These are phyloP conservation scores for Trichoderma koningii DNA, from an alignment of 2,329 filamentous ascomycete genomes.

Conservation along the genomic window DNA sequence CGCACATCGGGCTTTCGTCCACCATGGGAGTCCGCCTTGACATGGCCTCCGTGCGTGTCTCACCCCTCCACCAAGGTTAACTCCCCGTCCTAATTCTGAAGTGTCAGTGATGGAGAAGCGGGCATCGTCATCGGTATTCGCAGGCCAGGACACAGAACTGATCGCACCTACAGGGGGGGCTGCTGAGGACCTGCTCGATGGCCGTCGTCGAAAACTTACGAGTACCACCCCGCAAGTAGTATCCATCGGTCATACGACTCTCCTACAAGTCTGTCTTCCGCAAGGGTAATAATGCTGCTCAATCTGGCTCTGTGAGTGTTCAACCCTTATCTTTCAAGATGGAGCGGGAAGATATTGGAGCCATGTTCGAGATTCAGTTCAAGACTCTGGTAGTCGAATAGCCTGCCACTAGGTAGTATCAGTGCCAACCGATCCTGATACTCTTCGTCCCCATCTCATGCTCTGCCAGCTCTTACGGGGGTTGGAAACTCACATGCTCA, in stretches of 20 bases:
- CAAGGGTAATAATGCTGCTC: too few relatives aligned
- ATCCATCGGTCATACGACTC: not conserved
- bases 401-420: too few relatives aligned
- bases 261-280: too few relatives aligned
- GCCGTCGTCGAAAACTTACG: not conserved
- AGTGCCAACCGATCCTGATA: too few relatives aligned
- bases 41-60: not conserved
- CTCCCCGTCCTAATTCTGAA: conserved; percentile 7
- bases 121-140: conserved; percentile 12
- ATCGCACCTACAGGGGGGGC: conserved; percentile 8
- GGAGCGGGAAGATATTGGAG: too few relatives aligned
- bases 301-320: too few relatives aligned
- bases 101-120: conserved; percentile 13
- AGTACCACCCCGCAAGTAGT: not conserved
- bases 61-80: conserved; percentile 9
- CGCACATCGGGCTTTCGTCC: not conserved
- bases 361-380: too few relatives aligned
- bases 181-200: conserved; percentile 2
- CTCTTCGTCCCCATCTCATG: too few relatives aligned
- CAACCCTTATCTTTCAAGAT: too few relatives aligned
- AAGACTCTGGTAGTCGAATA: too few relatives aligned
- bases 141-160: not conserved
- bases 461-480: not conserved
- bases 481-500: not conserved
- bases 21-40: not conserved